Percentiles rank a stretch among this genome's conserved stretches.
Evolutionary conservation across 2,329 filamentous ascomycete species (phyloP).

Genomic region (Aspergillus pseudotamarii): DNA sequence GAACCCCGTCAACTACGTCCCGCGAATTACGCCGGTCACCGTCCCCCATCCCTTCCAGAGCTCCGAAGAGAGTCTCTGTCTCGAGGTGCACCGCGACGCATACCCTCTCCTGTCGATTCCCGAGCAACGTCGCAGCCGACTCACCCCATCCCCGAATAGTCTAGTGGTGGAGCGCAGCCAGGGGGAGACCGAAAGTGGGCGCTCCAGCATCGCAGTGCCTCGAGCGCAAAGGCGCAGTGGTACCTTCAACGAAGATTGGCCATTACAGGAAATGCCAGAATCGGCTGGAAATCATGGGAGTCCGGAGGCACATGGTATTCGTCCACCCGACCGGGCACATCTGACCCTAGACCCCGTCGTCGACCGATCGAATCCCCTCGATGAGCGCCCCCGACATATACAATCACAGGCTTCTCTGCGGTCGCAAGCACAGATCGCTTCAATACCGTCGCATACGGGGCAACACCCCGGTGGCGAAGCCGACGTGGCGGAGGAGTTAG

Average conservation of each 20-base stretch:
- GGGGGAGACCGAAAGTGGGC: constrained; percentile 49
- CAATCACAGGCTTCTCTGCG: constrained; percentile 46
- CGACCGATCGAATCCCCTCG: constrained; percentile 14
- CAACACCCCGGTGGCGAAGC: constrained; percentile 46
- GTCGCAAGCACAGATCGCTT: constrained; percentile 43
- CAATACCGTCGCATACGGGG: constrained; percentile 41
- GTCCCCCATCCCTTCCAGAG: constrained; percentile 37
- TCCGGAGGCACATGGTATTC: constrained; percentile 30
- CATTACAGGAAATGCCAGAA: constrained; percentile 30
- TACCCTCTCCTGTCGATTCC: constrained; percentile 61
- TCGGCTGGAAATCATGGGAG: constrained; percentile 28
- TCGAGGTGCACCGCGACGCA: constrained; percentile 48
- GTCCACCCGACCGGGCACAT: constrained; percentile 34
- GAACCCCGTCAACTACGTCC: constrained; percentile 65
- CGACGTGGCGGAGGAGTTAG: constrained; percentile 68
- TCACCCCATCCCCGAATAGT: constrained; percentile 51
- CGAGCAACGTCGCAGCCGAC: constrained; percentile 58
- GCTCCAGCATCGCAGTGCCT: constrained; percentile 58
- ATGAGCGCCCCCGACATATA: constrained; percentile 39
- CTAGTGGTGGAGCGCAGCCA: constrained; percentile 52
- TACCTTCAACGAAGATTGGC: constrained; percentile 26
- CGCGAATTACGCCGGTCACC: constrained; percentile 54
- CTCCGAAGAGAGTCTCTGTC: constrained; percentile 38
- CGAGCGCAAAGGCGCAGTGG: constrained; percentile 43
- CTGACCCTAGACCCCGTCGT: constrained; percentile 26